Conservation (phyloP, 306 rosid species). For the Medicago arabica region DNA sequence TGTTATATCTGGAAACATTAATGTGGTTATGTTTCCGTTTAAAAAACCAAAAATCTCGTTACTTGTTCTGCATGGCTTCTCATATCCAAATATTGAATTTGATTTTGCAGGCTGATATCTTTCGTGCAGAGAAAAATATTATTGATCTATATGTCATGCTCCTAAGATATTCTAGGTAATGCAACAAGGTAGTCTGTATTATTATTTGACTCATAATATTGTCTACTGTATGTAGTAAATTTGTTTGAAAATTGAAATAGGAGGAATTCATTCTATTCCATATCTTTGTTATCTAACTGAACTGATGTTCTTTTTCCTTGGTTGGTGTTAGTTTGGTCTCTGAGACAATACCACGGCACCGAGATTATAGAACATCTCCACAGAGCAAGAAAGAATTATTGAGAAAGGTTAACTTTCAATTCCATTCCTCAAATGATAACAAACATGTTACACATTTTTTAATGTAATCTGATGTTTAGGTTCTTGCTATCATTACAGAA, state of each 20-base stretch:
- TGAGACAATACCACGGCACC: slow-evolving; percentile 88
- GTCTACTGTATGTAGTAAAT: slow-evolving; percentile 14
- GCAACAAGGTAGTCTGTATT: neutral
- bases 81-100: slow-evolving; percentile 30
- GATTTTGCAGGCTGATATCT: slow-evolving; percentile 82
- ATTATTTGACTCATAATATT: slow-evolving; percentile 7
- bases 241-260: slow-evolving; percentile 28
- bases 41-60: neutral
- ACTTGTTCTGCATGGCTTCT: slow-evolving; percentile 19
- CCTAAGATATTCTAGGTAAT: slow-evolving; percentile 87
- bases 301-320: slow-evolving; percentile 34
- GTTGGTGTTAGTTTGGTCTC: slow-evolving; percentile 67
- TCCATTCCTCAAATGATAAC: slow-evolving; percentile 18
- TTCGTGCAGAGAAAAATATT: slow-evolving; percentile 81
- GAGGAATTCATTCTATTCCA: slow-evolving; percentile 28
- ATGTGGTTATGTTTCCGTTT: neutral
- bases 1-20: neutral
- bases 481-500: slow-evolving; percentile 50
- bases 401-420: slow-evolving; percentile 60
- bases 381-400: slow-evolving; percentile 63
- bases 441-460: neutral
- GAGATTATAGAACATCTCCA: slow-evolving; percentile 65
- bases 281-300: slow-evolving; percentile 31
- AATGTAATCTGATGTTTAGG: slow-evolving; percentile 40
- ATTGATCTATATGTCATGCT: slow-evolving; percentile 91